phyloP scores from a whole-genome alignment of 1,284 basidiomycete genomes.

The Kalmanozyma brasiliensis region DNA sequence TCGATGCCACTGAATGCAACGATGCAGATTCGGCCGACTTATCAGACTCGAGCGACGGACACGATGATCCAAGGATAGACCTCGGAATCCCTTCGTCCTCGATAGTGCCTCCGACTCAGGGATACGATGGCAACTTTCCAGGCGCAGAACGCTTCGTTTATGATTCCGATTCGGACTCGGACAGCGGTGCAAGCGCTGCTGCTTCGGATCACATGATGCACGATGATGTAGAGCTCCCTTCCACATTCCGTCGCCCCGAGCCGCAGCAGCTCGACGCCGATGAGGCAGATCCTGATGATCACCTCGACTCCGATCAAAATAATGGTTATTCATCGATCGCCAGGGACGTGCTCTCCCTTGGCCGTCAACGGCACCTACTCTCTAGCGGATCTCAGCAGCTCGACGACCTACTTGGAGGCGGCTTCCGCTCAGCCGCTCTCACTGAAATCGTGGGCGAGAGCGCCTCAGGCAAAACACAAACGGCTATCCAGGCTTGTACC shows the following conservation, averaged over 20 bases:
- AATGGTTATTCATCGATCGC: neutral
- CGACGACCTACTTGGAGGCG: slow-evolving; percentile 49
- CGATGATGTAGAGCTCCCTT: slow-evolving; percentile 21
- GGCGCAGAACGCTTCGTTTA: slow-evolving; percentile 24
- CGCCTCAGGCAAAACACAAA: slow-evolving; percentile 60
- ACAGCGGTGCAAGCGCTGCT: slow-evolving; percentile 5
- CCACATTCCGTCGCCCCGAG: slow-evolving; percentile 10
- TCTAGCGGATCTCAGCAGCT: slow-evolving; percentile 36
- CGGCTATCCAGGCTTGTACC: slow-evolving; percentile 47
- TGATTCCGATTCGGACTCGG: slow-evolving; percentile 29
- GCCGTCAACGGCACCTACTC: slow-evolving; percentile 20
- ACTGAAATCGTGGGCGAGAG: slow-evolving; percentile 62
- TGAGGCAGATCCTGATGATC: neutral
- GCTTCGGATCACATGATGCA: slow-evolving; percentile 10
- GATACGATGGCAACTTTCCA: slow-evolving; percentile 44
- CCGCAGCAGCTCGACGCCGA: neutral
- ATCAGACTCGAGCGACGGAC: slow-evolving; percentile 7
- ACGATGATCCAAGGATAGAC: neutral
- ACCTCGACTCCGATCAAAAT: neutral
- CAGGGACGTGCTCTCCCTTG: slow-evolving; percentile 19
- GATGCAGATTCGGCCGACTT: slow-evolving; percentile 6
- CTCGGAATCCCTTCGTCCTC: slow-evolving; percentile 10
- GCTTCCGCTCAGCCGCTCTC: slow-evolving; percentile 33
- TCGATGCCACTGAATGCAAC: slow-evolving; percentile 8
- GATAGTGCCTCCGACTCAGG: slow-evolving; percentile 35